Evolutionary conservation across 495 filamentous ascomycete genomes (phyloP), one percentile per base, ranked within the genome.

Genomic region (Tuber indicum): DNA sequence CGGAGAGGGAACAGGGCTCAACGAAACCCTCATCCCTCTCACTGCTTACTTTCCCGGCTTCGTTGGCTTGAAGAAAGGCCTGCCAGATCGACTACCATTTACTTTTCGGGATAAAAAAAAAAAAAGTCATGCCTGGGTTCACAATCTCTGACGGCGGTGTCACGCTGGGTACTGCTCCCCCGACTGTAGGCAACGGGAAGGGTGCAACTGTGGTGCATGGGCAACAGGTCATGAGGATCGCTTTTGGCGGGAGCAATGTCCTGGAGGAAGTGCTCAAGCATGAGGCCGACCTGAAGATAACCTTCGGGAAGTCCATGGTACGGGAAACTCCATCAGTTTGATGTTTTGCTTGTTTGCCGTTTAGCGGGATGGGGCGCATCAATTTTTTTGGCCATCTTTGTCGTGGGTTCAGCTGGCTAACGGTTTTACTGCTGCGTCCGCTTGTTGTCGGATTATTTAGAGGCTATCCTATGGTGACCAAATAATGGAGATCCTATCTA

Each of bases 171-270:
- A 69, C 81, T 36, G 80, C 80, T 39, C 70, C 47, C 36, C 66
- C 36, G 21, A 78, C 52, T 10, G 72, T 78, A 66, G 76, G 75
- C 41, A 42, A 71, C 43, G 79, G 79, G 46, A 79, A 73, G 46
- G 73, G n/a, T 36, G 26, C 58, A 32, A 76, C 42, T 45, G 70
- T 58, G 47, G 72, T 80, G 21, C 78, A 80, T n/a, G 77, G 74
- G 10, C 77, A 80, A 49, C 89, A 90, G 82, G 87, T 88, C 71
- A 88, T 91, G 86, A 87, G 89, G 80, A 79, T 91, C 78, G 87
- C 88, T 69, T 85, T 91, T 71, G 84, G 84, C 62, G 87, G 88
- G 81, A 86, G 80, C 75, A 86, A 86, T 46, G 83, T 91, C 47
- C 86, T 90, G 69, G 86, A 87, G 74, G 86, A 84, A 73, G 85